Evolutionary conservation across 768 basidiomycete genomes (phyloP).

Genomic region (Macrolepiota albuminosa): DNA sequence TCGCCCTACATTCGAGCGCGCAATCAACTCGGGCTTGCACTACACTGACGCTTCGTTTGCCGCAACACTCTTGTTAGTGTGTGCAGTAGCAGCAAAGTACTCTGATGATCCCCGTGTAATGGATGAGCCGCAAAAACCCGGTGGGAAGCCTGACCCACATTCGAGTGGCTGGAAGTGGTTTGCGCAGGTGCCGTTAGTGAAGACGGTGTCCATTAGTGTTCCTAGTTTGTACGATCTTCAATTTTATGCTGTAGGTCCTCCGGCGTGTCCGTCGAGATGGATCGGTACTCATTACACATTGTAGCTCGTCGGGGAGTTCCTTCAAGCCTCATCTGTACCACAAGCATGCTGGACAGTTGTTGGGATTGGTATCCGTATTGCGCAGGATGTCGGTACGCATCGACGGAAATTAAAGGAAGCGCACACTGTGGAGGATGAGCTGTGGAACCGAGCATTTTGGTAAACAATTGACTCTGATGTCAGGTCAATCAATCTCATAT

Average conservation of each 20-base stretch:
- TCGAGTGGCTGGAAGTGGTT: conserved; percentile 66
- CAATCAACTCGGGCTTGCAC: conserved; percentile 46
- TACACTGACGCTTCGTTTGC: conserved; percentile 48
- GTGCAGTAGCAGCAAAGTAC: conserved; percentile 61
- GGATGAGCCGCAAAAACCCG: conserved; percentile 13
- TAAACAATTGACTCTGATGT: conserved; percentile 17
- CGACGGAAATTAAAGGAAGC: conserved; percentile 29
- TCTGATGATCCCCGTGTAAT: conserved; percentile 56
- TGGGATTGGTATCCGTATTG: conserved; percentile 68
- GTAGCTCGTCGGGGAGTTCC: conserved; percentile 48
- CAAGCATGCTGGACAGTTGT: conserved; percentile 66
- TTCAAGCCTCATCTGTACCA: conserved; percentile 55
- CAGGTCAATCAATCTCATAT: neutral
- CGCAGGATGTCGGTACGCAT: conserved; percentile 79
- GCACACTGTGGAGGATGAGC: conserved; percentile 56
- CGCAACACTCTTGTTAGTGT: conserved; percentile 58
- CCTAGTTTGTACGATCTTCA: conserved; percentile 75
- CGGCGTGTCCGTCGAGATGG: neutral
- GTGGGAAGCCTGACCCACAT: conserved; percentile 22
- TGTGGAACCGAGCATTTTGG: conserved; percentile 74
- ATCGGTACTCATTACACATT: conserved; percentile 1
- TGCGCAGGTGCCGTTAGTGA: conserved; percentile 58
- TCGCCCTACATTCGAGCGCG: conserved; percentile 58
- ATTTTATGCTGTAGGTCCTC: conserved; percentile 45
- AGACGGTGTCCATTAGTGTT: conserved; percentile 51